These are phyloP conservation scores for Solanum rostratum DNA, from an alignment of 257 asterid genomes.

Conservation along the genomic window DNA sequence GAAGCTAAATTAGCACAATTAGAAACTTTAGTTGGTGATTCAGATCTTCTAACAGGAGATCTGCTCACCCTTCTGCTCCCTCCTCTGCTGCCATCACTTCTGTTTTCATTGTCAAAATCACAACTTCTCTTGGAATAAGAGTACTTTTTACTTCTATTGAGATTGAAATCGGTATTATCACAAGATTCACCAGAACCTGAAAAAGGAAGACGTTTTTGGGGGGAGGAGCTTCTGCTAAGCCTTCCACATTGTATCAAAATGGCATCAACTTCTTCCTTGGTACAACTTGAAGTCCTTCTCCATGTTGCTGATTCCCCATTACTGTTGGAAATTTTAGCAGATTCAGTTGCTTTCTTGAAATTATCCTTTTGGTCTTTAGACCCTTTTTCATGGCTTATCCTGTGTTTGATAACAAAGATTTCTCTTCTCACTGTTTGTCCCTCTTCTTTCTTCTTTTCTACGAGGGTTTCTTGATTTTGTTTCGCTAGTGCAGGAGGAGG, in stretches of 20 bases:
- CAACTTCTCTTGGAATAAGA: conserved; percentile 79
- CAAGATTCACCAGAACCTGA: conserved; percentile 17
- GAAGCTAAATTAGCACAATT: background rate
- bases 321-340: background rate
- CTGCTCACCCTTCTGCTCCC: conserved; percentile 75
- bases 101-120: conserved; percentile 65
- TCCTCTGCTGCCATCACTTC: conserved; percentile 15
- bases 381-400: conserved; percentile 72
- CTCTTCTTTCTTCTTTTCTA: conserved; percentile 25
- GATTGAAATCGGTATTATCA: conserved; percentile 12
- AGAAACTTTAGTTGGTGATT: conserved; percentile 44
- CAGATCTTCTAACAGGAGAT: conserved; percentile 92
- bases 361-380: conserved; percentile 41
- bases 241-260: conserved; percentile 93
- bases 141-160: conserved; percentile 34
- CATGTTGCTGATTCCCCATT: conserved; percentile 12
- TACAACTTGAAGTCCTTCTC: conserved; percentile 68
- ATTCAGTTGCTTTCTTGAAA: conserved; percentile 7
- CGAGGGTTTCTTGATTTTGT: conserved; percentile 24
- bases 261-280: conserved; percentile 93
- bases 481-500: conserved; percentile 9
- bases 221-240: conserved; percentile 83
- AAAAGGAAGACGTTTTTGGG: conserved; percentile 25
- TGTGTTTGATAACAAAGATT: conserved; percentile 58
- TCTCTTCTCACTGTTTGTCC: conserved; percentile 46